Evolutionary conservation across 108 stramenopile genomes (phyloP), one percentile per base, ranked within the genome.

Genomic region (Thalassiosira profunda): DNA sequence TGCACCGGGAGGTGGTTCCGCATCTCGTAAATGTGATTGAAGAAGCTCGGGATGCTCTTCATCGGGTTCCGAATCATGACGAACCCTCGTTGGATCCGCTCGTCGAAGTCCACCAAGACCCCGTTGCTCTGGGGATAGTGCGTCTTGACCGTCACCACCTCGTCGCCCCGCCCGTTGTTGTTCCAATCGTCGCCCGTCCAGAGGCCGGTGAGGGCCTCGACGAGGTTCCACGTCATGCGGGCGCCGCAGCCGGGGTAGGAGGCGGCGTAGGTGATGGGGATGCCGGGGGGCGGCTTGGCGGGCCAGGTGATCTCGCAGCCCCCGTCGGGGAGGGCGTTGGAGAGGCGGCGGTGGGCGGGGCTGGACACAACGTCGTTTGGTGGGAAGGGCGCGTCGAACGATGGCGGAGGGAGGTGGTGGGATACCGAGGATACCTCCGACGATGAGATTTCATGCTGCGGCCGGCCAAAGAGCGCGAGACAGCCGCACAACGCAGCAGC

Each of bases 191-290:
- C 82, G 0, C 82, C 74, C 24, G 82, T 83, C 30, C 40, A 36
- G 38, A 71, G 46, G n/a, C 82, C 82, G 33, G 82, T 83, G 0
- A 83, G 53, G 6, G 79, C 74, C 63, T 76, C 74, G 9, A 83
- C 79, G 33, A 83, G 70, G 35, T 72, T 80, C 82, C 82, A 83
- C 10, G 79, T 76, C 68, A 83, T 70, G 25, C 74, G 59, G 0
- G 82, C 78, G 14, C 82, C 82, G 37, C 76, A 76, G 34, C 82
- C 82, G 29, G 82, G 82, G 61, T 83, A 83, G 57, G 79, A 80
- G 8, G 82, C 78, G 31, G 74, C 78, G 51, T 79, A 79, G 15
- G 77, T 82, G 56, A 77, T 68, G 42, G 58, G 56, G 37, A 53
- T 64, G 46, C 56, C 67, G 38, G 56, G 62, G 20, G 67, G 55